Conservation (phyloP, 2,329 filamentous ascomycete genomes). For the Tolypocladium inflatum region DNA sequence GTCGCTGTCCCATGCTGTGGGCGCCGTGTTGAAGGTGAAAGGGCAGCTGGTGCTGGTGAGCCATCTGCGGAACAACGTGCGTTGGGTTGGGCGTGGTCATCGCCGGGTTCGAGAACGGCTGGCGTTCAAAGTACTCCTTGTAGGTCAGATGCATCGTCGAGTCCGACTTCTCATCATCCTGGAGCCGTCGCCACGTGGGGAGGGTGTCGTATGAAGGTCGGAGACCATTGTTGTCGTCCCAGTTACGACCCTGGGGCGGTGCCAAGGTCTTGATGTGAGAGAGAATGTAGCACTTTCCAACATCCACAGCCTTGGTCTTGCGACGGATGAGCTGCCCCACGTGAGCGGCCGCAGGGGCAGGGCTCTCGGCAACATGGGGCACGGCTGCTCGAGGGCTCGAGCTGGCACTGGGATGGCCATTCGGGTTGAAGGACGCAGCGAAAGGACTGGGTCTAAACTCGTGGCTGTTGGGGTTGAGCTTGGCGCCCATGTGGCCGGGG, state of each 20-base stretch:
- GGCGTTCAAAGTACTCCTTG: constrained; percentile 67
- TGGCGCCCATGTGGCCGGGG: constrained; percentile 41
- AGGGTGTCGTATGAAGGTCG: constrained; percentile 75
- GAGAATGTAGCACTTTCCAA: constrained; percentile 56
- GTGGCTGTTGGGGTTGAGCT: constrained; percentile 55
- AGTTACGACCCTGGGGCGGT: constrained; percentile 48
- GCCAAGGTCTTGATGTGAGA: constrained; percentile 43
- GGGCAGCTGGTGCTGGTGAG: constrained; percentile 77
- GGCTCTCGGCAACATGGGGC: constrained; percentile 34
- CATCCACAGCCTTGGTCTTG: constrained; percentile 62
- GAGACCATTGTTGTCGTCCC: constrained; percentile 71
- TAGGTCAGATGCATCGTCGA: constrained; percentile 60
- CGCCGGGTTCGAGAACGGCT: constrained; percentile 44
- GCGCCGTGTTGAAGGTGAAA: constrained; percentile 70
- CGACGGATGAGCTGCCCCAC: constrained; percentile 50
- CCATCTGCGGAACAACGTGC: constrained; percentile 61
- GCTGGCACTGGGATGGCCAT: constrained; percentile 49
- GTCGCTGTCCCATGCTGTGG: constrained; percentile 56
- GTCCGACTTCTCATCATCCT: constrained; percentile 61
- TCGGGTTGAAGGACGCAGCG: constrained; percentile 73
- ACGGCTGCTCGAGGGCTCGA: constrained; percentile 62
- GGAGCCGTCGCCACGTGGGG: constrained; percentile 71
- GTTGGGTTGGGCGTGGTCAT: constrained; percentile 60
- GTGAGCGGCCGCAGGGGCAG: constrained; percentile 10
- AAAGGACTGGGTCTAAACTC: constrained; percentile 84